These are phyloP conservation scores for Podaxis carcinomalis DNA, from an alignment of 768 basidiomycete genomes.

Conservation along the genomic window DNA sequence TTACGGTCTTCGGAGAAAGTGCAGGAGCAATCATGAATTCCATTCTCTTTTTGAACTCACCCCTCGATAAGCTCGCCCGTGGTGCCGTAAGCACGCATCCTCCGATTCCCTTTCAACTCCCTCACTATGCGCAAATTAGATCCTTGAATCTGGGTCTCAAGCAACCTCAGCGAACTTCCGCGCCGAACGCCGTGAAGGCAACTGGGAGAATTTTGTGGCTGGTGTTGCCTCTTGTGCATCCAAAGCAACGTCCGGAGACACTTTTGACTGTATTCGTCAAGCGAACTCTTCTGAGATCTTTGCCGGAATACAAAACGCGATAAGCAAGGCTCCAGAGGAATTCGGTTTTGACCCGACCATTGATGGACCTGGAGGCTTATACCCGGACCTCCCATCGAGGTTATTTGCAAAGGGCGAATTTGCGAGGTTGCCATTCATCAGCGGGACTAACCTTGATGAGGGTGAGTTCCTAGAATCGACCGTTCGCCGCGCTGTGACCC, in stretches of 20 bases:
- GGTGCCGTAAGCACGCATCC: slow-evolving; percentile 21
- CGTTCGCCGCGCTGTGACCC: neutral
- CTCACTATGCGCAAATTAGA: slow-evolving; percentile 19
- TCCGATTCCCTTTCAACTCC: neutral
- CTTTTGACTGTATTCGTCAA: slow-evolving; percentile 30
- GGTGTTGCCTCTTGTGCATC: slow-evolving; percentile 30
- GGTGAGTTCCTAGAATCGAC: slow-evolving; percentile 26
- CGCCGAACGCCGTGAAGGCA: slow-evolving; percentile 24
- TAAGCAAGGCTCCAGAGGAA: slow-evolving; percentile 13
- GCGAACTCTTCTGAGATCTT: slow-evolving; percentile 22
- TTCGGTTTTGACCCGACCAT: slow-evolving; percentile 34
- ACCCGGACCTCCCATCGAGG: slow-evolving; percentile 34
- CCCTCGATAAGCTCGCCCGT: slow-evolving; percentile 27
- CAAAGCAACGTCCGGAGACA: slow-evolving; percentile 20
- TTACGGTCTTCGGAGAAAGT: slow-evolving; percentile 52
- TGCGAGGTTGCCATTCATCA: slow-evolving; percentile 38
- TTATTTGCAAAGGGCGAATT: slow-evolving; percentile 24
- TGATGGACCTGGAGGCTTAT: slow-evolving; percentile 35
- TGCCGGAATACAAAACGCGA: slow-evolving; percentile 15
- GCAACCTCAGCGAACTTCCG: slow-evolving; percentile 28
- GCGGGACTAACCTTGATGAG: slow-evolving; percentile 42
- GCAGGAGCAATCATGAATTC: slow-evolving; percentile 48
- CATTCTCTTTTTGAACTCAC: slow-evolving; percentile 33
- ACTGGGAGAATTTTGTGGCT: slow-evolving; percentile 36
- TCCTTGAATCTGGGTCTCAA: slow-evolving; percentile 38